phyloP scores from a whole-genome alignment of 1,284 basidiomycete genomes.

The Rhodotorula sp. region DNA sequence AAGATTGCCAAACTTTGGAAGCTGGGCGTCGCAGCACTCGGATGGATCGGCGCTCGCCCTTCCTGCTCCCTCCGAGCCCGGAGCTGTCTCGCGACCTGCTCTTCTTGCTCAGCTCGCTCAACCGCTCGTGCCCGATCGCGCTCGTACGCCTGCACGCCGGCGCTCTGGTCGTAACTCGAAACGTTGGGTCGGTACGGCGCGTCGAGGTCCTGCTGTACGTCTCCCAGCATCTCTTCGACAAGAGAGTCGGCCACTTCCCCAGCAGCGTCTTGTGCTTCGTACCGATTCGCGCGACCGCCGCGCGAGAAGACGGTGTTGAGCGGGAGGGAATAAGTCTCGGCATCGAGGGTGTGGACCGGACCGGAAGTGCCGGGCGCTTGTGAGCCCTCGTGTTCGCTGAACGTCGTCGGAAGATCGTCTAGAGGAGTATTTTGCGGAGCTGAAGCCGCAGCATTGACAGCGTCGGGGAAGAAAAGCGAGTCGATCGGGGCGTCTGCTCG shows the following conservation, averaged over 20 bases:
- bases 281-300: neutral
- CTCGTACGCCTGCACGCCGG: slow-evolving; percentile 21
- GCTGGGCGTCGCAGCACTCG: slow-evolving; percentile 40
- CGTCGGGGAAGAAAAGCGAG: slow-evolving; percentile 48
- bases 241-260: slow-evolving; percentile 41
- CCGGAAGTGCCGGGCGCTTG: slow-evolving; percentile 23
- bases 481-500: slow-evolving; percentile 53
- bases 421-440: neutral
- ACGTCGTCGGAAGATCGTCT: slow-evolving; percentile 19
- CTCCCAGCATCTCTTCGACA: slow-evolving; percentile 42
- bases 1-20: slow-evolving; percentile 62
- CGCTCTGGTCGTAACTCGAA: slow-evolving; percentile 35
- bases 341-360: slow-evolving; percentile 29
- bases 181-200: slow-evolving; percentile 46
- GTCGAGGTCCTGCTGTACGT: slow-evolving; percentile 44
- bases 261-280: slow-evolving; percentile 28
- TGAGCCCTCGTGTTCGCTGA: slow-evolving; percentile 8
- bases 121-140: slow-evolving; percentile 13
- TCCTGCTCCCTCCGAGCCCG: slow-evolving; percentile 4
- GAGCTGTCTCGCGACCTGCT: slow-evolving; percentile 7
- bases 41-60: slow-evolving; percentile 28
- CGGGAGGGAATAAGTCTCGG: slow-evolving; percentile 24
- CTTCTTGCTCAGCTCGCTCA: slow-evolving; percentile 13
- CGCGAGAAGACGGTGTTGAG: slow-evolving; percentile 9
- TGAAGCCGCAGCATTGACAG: slow-evolving; percentile 7